A percentile compares a stretch with the other conserved stretches of the same genome.
phyloP scores from a whole-genome alignment of 2,329 filamentous ascomycete genomes.

The Sporothrix brunneoviolacea region DNA sequence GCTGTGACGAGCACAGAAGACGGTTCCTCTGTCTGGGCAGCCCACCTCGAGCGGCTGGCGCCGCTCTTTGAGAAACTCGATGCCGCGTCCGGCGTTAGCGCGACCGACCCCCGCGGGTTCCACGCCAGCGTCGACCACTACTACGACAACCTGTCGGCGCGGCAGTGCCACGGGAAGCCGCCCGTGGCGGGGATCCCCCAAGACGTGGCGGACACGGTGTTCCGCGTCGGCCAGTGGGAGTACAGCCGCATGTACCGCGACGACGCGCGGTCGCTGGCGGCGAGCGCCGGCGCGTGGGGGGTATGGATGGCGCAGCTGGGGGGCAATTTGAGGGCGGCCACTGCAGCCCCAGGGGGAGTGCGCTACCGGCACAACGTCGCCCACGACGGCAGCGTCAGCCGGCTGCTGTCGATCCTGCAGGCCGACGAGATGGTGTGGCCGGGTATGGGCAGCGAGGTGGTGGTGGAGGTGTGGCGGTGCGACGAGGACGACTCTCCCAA shows the following conservation, averaged over 20 bases:
- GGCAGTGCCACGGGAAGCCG: constrained; percentile 68
- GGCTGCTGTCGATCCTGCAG: constrained; percentile 64
- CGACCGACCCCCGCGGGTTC: constrained; percentile 49
- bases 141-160: constrained; percentile 74
- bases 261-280: constrained; percentile 52
- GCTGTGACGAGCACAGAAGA: constrained; percentile 1
- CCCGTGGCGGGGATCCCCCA: constrained; percentile 51
- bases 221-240: constrained; percentile 72
- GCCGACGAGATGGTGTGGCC: constrained; percentile 75
- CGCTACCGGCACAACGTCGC: constrained; percentile 70
- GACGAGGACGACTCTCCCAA: no score
- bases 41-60: constrained; percentile 26
- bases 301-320: constrained; percentile 70
- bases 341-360: not conserved
- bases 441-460: constrained; percentile 72
- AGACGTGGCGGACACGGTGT: constrained; percentile 59
- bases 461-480: constrained; percentile 64
- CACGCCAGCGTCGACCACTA: constrained; percentile 73
- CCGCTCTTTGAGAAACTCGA: constrained; percentile 57
- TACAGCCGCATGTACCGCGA: constrained; percentile 74
- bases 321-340: constrained; percentile 47
- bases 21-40: constrained; percentile 9
- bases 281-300: constrained; percentile 57
- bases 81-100: constrained; percentile 57
- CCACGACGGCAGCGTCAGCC: constrained; percentile 67